Percentiles rank a stretch among this genome's conserved stretches.
These are phyloP conservation scores for Mycosarcoma mackinlayi DNA, from an alignment of 1,284 basidiomycete genomes.

Conservation along the genomic window DNA sequence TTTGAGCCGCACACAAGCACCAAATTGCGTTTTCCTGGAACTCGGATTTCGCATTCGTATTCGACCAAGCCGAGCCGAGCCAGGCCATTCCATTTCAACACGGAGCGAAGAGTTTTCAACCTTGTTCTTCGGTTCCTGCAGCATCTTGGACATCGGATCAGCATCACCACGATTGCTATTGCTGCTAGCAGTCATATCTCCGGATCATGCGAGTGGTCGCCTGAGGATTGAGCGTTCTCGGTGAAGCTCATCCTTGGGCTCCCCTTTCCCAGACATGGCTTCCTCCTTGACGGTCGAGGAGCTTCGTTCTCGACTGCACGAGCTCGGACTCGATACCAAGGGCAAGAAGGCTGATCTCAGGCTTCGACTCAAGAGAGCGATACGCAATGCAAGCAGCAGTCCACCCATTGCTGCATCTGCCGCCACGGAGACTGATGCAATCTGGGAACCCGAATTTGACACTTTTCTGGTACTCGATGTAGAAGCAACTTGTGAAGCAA, in stretches of 20 bases:
- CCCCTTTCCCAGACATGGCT: constrained; percentile 15
- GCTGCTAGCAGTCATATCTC: background rate
- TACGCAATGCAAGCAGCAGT: constrained; percentile 28
- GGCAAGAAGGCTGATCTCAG: constrained; percentile 63
- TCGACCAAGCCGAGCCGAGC: no score
- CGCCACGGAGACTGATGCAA: background rate
- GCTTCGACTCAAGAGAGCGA: constrained; percentile 44
- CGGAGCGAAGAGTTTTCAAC: background rate
- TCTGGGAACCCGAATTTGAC: constrained; percentile 60
- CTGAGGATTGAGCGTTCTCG: constrained; percentile 32
- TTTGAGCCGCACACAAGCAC: constrained; percentile 9
- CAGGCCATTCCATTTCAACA: background rate
- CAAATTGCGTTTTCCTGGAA: constrained; percentile 15
- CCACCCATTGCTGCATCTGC: background rate
- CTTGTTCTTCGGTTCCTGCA: background rate
- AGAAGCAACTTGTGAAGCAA: constrained; percentile 81
- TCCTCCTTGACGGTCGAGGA: constrained; percentile 45
- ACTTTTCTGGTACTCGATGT: constrained; percentile 77
- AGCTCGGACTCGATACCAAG: constrained; percentile 62
- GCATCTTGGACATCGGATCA: background rate
- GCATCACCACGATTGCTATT: background rate
- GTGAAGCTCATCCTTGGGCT: constrained; percentile 40
- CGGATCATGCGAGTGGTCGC: constrained; percentile 18
- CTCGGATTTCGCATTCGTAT: constrained; percentile 15
- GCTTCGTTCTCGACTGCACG: constrained; percentile 46